Evolutionary conservation across 306 rosid species (phyloP).

Genomic region (Cucurbita pepo): DNA sequence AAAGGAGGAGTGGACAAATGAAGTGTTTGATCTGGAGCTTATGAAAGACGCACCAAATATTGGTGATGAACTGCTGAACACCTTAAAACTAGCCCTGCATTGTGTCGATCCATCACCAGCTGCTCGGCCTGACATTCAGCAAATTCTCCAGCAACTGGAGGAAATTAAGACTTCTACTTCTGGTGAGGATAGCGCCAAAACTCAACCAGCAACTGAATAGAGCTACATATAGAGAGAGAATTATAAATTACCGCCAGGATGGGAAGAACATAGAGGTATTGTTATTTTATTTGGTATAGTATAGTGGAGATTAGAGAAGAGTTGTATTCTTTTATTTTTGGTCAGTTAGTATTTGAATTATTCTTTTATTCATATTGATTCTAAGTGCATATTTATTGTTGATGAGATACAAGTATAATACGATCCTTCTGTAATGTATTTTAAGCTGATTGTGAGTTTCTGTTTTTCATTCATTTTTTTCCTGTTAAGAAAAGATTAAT

Average conservation of each 20-base stretch:
- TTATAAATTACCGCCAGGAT: neutral
- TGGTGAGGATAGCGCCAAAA: constrained; percentile 37
- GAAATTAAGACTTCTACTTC: constrained; percentile 48
- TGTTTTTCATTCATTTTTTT: neutral
- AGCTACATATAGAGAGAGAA: neutral
- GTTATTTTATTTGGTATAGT: neutral
- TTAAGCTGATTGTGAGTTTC: neutral
- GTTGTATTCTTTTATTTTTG: neutral
- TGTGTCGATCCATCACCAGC: constrained; percentile 98
- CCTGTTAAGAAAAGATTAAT: neutral
- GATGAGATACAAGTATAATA: neutral
- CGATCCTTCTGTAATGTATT: neutral
- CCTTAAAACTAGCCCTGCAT: constrained; percentile 78
- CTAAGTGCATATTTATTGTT: neutral
- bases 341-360: neutral
- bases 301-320: neutral
- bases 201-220: constrained; percentile 31
- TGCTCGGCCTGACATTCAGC: constrained; percentile 62
- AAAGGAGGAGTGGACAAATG: constrained; percentile 95
- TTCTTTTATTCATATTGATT: constrained; percentile 3
- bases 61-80: constrained; percentile 73
- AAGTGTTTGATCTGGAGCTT: constrained; percentile 77
- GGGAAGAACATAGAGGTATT: neutral
- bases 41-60: constrained; percentile 62
- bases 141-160: constrained; percentile 68